Evolutionary conservation across 768 basidiomycete species (phyloP), one percentile per base, ranked within the genome.

Genomic region (Trametes sanguinea): DNA sequence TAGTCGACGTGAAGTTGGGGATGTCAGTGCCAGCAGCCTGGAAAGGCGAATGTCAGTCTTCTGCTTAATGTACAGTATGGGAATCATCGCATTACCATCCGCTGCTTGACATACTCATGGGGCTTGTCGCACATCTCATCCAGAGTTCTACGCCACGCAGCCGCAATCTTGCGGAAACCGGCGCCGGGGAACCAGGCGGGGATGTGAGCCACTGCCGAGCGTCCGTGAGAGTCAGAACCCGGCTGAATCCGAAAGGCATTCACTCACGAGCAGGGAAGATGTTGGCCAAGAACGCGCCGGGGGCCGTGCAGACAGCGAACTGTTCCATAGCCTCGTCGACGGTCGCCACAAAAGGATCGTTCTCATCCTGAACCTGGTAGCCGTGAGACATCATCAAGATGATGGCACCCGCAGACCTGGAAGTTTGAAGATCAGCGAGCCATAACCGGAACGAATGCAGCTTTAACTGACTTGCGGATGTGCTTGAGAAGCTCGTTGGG

Each of bases 21-120:
- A 77, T 71, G 22, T 81, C 82, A n/a, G 77, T 81, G n/a, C 87
- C 86, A 57, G 82, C 78, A 39, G 78, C 80, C 88, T 90, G 48
- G 46, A 40, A 51, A 35, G 40, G 27, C 27, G 1, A 46, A 44
- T 42, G 33, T 51, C 37, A 51, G 8, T 33, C 14, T 13, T 22
- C 22, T 22, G 22, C 22, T 22, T 22, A 1, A 22, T 22, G 22
- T 22, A 22, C 22, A 22, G 22, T 22, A 22, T 14, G 6, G 22
- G 14, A 14, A 10, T 14, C 45, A 11, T 7, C 2, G 8, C 16
- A 4, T 58, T 42, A 79, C 79, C 71, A 79, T 71, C 42, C 72
- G 67, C 33, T 69, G 51, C 66, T 73, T 71, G 11, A 75, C 71
- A 10, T 68, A 63, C 6, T 71, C 63, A 54, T 70, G 76, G 4